phyloP scores from a whole-genome alignment of 73 alveolate species.

The Paramecium primaurelia region DNA sequence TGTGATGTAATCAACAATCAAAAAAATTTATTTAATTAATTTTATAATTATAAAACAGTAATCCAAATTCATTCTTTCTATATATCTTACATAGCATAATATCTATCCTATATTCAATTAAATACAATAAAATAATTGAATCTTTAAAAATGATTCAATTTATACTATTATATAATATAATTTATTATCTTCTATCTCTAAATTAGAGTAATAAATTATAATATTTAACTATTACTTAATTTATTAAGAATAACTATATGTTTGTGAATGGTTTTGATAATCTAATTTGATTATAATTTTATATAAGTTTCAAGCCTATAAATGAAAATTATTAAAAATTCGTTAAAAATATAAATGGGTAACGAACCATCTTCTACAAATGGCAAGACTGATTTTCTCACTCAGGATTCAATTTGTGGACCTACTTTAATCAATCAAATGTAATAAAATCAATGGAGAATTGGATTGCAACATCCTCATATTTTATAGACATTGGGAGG shows the following conservation, averaged over 20 bases:
- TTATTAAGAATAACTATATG: too few relatives aligned
- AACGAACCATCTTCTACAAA: not conserved
- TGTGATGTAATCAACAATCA: not conserved
- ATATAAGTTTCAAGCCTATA: not conserved
- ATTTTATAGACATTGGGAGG: not conserved
- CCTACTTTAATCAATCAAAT: not conserved
- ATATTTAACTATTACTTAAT: too few relatives aligned
- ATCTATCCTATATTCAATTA: not conserved
- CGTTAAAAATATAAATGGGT: constrained; percentile 33
- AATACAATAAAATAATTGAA: not conserved
- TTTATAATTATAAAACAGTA: not conserved
- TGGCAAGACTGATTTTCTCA: not conserved
- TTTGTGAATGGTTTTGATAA: not conserved
- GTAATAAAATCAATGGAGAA: not conserved
- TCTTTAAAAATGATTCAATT: too few relatives aligned
- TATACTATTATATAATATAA: too few relatives aligned
- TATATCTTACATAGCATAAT: not conserved
- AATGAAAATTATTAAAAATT: not conserved
- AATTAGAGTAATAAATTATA: not conserved
- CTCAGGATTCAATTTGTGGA: not conserved
- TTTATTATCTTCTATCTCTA: too few relatives aligned
- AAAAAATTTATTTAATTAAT: not conserved
- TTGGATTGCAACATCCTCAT: constrained; percentile 42
- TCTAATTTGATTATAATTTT: not conserved
- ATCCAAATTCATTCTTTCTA: not conserved